phyloP scores from a whole-genome alignment of 2,329 filamentous ascomycete species.

The Calonectria ilicicola region DNA sequence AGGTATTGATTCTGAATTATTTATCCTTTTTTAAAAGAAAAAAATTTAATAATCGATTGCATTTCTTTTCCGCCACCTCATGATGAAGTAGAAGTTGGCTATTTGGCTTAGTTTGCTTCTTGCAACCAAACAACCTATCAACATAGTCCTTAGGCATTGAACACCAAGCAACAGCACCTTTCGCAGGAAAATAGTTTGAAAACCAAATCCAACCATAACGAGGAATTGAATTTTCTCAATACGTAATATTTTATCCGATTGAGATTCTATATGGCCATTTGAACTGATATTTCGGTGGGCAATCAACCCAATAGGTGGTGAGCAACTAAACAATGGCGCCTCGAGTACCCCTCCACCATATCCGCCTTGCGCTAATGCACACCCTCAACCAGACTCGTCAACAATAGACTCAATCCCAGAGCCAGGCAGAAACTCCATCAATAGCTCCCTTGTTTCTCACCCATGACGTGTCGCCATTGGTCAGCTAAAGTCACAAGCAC shows the following conservation, averaged over 20 bases:
- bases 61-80: too few relatives aligned
- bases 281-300: not conserved
- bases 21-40: not conserved
- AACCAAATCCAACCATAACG: too few relatives aligned
- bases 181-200: too few relatives aligned
- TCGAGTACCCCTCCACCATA: not conserved
- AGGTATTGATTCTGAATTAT: too few relatives aligned
- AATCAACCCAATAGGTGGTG: not conserved
- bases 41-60: too few relatives aligned
- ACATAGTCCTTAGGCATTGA: too few relatives aligned
- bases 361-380: not conserved
- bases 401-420: not conserved
- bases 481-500: not conserved
- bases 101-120: too few relatives aligned
- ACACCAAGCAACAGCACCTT: too few relatives aligned
- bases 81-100: too few relatives aligned
- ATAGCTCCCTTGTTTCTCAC: not conserved
- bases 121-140: too few relatives aligned
- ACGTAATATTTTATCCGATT: not conserved
- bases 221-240: too few relatives aligned
- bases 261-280: not conserved
- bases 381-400: not conserved
- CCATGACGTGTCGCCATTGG: not conserved
- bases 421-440: not conserved
- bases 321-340: constrained; percentile 2